These are phyloP conservation scores for Vigna trinervia DNA, from an alignment of 306 rosid species.

Conservation along the genomic window DNA sequence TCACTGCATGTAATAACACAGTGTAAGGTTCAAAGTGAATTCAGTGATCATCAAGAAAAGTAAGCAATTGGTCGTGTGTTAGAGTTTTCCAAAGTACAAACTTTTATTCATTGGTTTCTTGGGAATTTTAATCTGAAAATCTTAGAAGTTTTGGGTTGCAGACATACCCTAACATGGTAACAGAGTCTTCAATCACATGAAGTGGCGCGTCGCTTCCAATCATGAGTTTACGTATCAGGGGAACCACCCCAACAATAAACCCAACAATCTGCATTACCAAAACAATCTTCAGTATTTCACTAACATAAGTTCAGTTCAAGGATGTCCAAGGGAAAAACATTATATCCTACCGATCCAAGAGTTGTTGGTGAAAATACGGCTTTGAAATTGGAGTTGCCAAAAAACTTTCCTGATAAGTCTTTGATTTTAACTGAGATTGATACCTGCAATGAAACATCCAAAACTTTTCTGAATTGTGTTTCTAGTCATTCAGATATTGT, in stretches of 20 bases:
- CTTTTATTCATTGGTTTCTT: background rate
- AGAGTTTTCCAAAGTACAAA: background rate
- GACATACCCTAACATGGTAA: constrained; percentile 72
- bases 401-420: constrained; percentile 36
- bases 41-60: constrained; percentile 8
- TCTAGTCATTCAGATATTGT: constrained; percentile 8
- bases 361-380: constrained; percentile 82
- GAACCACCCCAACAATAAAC: constrained; percentile 64
- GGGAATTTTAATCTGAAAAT: background rate
- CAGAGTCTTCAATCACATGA: constrained; percentile 70
- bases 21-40: constrained; percentile 11
- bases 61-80: background rate
- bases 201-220: constrained; percentile 78
- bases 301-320: background rate
- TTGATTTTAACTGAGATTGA: constrained; percentile 46
- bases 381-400: constrained; percentile 56
- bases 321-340: constrained; percentile 9
- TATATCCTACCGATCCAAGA: constrained; percentile 69
- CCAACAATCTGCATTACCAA: constrained; percentile 61
- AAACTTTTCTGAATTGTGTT: background rate
- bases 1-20: constrained; percentile 55
- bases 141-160: constrained; percentile 30
- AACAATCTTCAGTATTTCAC: background rate
- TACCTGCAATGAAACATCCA: constrained; percentile 46
- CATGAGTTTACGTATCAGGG: constrained; percentile 53